Evolutionary conservation across 129 eudicot species (phyloP).

Genomic region (sunflower (Helianthus annuus)): DNA sequence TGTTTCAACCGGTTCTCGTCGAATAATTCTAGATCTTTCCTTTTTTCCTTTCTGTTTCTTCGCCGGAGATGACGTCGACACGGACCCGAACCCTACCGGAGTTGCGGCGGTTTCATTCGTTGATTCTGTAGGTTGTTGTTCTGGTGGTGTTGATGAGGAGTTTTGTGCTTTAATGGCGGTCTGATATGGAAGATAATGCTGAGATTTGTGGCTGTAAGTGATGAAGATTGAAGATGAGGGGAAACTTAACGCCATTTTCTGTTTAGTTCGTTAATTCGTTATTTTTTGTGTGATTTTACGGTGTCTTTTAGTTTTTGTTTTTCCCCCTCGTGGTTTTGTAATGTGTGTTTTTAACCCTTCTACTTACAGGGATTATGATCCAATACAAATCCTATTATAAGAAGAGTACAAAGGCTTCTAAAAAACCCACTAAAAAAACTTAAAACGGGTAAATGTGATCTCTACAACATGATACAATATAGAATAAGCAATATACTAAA

Average conservation of each 20-base stretch:
- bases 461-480: too few relatives aligned
- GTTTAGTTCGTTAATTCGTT: conserved; percentile 33
- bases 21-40: conserved; percentile 55
- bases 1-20: conserved; percentile 60
- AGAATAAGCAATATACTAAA: neutral
- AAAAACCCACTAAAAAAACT: too few relatives aligned
- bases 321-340: conserved; percentile 12
- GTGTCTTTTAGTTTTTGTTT: neutral
- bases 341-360: conserved; percentile 10
- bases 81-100: conserved; percentile 49
- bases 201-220: conserved; percentile 43
- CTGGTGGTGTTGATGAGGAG: conserved; percentile 32
- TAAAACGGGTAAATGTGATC: too few relatives aligned
- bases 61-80: conserved; percentile 19
- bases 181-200: conserved; percentile 27
- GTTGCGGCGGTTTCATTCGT: conserved; percentile 18
- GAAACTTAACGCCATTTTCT: conserved; percentile 65
- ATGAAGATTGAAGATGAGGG: conserved; percentile 44
- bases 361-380: too few relatives aligned
- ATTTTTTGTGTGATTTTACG: conserved; percentile 14
- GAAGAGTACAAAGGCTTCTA: too few relatives aligned
- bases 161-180: conserved; percentile 40
- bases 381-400: too few relatives aligned
- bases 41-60: conserved; percentile 50
- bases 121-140: conserved; percentile 25